Evolutionary conservation across 2,329 filamentous ascomycete species (phyloP).

Genomic region (Pezizomycotina sp.): DNA sequence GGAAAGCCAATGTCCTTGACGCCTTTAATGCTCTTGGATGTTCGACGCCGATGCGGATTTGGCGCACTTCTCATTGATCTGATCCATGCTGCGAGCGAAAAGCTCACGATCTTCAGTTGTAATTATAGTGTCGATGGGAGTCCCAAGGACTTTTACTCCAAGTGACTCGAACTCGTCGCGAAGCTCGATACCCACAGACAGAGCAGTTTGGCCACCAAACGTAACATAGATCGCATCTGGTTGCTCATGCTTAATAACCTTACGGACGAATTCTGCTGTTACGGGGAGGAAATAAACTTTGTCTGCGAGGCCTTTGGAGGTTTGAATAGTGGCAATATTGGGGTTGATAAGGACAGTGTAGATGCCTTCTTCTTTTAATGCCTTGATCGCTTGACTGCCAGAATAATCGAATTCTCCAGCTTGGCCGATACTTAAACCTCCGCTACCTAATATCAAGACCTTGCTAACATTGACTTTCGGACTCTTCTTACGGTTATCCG

Average conservation of each 20-base stretch:
- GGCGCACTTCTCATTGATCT: slow-evolving; percentile 92
- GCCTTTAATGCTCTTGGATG: slow-evolving; percentile 66
- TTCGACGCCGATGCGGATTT: slow-evolving; percentile 88
- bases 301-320: slow-evolving; percentile 89
- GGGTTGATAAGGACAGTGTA: slow-evolving; percentile 98
- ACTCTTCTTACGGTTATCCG: slow-evolving; percentile 59
- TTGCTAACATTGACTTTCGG: slow-evolving; percentile 80
- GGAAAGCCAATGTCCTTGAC: slow-evolving; percentile 89
- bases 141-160: slow-evolving; percentile 86
- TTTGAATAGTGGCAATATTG: slow-evolving; percentile 97
- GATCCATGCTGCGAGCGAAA: slow-evolving; percentile 95
- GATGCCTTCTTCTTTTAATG: slow-evolving; percentile 90
- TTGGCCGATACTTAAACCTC: slow-evolving; percentile 91
- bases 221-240: slow-evolving; percentile 96
- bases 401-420: slow-evolving; percentile 99
- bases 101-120: slow-evolving; percentile 96
- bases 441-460: slow-evolving; percentile 81
- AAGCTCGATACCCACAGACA: slow-evolving; percentile 92
- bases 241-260: slow-evolving; percentile 86
- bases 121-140: slow-evolving; percentile 94
- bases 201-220: slow-evolving; percentile 90
- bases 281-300: slow-evolving; percentile 98
- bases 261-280: slow-evolving; percentile 90
- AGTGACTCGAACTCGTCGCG: slow-evolving; percentile 91
- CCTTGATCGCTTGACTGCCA: slow-evolving; percentile 95